Base-by-base conservation (phyloP, 768 basidiomycete genomes). In the Austroboletus festivus region DNA sequence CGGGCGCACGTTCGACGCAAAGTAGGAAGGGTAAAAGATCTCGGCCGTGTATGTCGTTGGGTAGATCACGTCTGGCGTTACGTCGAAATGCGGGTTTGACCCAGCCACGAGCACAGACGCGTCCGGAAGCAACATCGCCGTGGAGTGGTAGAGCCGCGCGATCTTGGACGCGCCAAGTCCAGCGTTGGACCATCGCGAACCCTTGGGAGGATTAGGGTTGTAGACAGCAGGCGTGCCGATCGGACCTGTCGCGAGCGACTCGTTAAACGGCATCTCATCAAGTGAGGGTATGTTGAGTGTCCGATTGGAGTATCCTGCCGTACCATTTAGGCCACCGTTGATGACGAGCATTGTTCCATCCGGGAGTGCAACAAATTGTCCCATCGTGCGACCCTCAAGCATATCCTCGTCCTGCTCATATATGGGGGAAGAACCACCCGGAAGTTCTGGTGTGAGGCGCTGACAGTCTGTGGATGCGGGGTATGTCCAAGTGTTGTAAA, bases 21-120 rank as follows among this genome's bases (percentile, higher is more conserved):
- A 97, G 72, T 95, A 99, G 11, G 82, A 76, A 0, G 95, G 95
- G 72, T 93, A 97, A 75, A 93, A 99, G 34, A 85, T 77, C 64
- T 95, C 93, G 1, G 86, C 84, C 26, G 80, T 72, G 60, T 93
- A 94, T 22, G 83, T 81, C 2, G 92, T 92, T 1, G 86, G 84
- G 73, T 74, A 92, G 30, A 74, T 33, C 10, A 79, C 76, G n/a
- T 71, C 66, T 28, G 71, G 51, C 58, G 86, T 84, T 51, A 86
- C 85, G 58, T 97, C 93, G 28, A 87, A 74, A 61, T 94, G 94
- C 1, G 94, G 93, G 71, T 97, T 97, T 26, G 90, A 92, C 7
- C 95, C 95, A 24, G 90, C 91, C 55, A 95, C 79, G 42, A 96
- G 67, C 31, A 98, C 84, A 3, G 88, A 89, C 1, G 81, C 89